Evolutionary conservation across 108 stramenopile genomes (phyloP), one percentile per base, ranked within the genome.

Genomic region (Conticribra guillardii): DNA sequence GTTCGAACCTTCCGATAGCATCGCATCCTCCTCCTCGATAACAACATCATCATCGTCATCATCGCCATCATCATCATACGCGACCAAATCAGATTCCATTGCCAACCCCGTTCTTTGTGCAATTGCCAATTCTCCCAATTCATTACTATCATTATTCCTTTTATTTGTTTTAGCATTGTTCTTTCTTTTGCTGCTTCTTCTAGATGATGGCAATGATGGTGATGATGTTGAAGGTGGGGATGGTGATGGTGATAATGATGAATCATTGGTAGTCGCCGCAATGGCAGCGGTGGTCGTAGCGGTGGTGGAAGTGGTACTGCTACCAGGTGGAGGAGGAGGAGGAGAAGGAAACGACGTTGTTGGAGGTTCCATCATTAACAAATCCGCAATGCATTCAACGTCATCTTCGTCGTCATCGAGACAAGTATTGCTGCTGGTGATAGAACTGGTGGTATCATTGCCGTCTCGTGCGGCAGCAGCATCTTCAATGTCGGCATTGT

Each of bases 381-480:
- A 57, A 47, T 49, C 58, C 23, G 67, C 67, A 24, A 69, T 69
- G 11, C 46, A 22, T 9, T 59, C 67, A 3, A 69, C 26, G 1
- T 32, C 18, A 26, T 48, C 45, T 17, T 69, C 67, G 2, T 58
- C 67, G 27, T 49, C 57, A 16, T 26, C 32, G 45, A 29, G 37
- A n/a, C n/a, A n/a, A n/a, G n/a, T n/a, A n/a, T n/a, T n/a, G n/a
- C n/a, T n/a, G n/a, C n/a, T n/a, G 37, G 5, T 41, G 37, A 9
- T 41, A 11, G 11, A 11, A 41, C 37, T 9, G 37, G 5, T 41
- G 37, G 11, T 41, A 11, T 41, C 37, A 9, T 41, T 41, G 37
- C 11, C 37, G 37, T 41, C 37, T 41, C n/a, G n/a, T n/a, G n/a
- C n/a, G n/a, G n/a, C n/a, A n/a, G n/a, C n/a, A n/a, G n/a, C n/a